phyloP scores from a whole-genome alignment of 139 green algal species.

The Desmodesmus armatus region DNA sequence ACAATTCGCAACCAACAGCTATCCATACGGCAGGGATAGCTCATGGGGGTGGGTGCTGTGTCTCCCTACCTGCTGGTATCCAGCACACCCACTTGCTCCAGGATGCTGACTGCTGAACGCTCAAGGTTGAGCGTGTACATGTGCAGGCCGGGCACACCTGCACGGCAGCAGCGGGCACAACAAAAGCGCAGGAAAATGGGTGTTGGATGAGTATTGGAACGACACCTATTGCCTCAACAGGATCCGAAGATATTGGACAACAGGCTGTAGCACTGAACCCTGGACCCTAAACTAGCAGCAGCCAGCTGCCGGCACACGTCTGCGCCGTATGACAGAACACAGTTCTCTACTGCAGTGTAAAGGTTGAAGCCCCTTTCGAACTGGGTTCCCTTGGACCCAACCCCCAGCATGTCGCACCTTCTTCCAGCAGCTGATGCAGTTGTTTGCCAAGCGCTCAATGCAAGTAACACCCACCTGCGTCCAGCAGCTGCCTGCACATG shows the following conservation, averaged over 20 bases:
- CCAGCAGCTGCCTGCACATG: conserved; percentile 94
- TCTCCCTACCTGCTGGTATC: conserved; percentile 55
- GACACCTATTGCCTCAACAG: too few species aligned
- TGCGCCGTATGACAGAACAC: not conserved
- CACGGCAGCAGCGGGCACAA: not conserved
- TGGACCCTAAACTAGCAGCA: not conserved
- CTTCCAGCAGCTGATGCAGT: too few species aligned
- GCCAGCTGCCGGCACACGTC: not conserved
- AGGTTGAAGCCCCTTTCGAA: too few species aligned
- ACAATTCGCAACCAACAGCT: too few species aligned
- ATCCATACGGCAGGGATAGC: too few species aligned
- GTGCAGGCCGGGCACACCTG: conserved; percentile 82
- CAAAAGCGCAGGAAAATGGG: not conserved
- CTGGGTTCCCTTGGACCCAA: too few species aligned
- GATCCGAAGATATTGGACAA: too few species aligned
- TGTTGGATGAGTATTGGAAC: not conserved
- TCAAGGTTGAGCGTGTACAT: conserved; percentile 98
- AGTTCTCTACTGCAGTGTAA: too few species aligned
- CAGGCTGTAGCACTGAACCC: not conserved
- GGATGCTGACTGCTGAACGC: conserved; percentile 79
- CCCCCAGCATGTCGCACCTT: too few species aligned
- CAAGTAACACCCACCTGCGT: conserved; percentile 48
- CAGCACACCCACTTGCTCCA: conserved; percentile 82
- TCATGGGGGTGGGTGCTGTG: too few species aligned
- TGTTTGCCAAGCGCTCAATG: too few species aligned